Evolutionary conservation across 2,329 filamentous ascomycete species (phyloP), one percentile per base, ranked within the genome.

Genomic region (Fonsecaea multimorphosa): DNA sequence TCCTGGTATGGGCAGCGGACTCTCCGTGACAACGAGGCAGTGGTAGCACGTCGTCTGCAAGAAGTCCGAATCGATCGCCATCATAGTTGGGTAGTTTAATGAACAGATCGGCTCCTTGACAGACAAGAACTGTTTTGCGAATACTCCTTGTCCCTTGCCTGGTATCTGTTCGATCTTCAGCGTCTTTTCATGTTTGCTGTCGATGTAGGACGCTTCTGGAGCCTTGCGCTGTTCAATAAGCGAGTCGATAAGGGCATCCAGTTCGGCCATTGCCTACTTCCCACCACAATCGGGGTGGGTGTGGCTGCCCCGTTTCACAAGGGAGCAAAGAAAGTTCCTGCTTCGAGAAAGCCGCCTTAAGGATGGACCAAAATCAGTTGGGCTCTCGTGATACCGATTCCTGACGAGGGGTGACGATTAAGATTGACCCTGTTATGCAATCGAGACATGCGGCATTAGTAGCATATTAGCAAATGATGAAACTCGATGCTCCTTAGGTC

Each of bases 31-130:
- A 7, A 62, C 51, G 27, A 66, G 61, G 60, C 64, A 66, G 31
- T 63, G 61, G 27, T 66, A 66, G 55, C 64, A 66, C 9, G 64
- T 66, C 3, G 55, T 66, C 34, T 22, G 22, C 16, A 66, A 55
- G 34, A 51, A 54, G 19, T 63, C 64, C 31, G 64, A 40, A 22
- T 66, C 64, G 34, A 66, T 51, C 27, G 64, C 64, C 64, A 66
- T 60, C 31, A 64, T 59, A 11, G 55, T 49, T 8, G 64, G 60
- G 29, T 40, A 60, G 14, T 6, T 31, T 22, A 66, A 36, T 31
- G 64, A 53, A 24, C 64, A 66, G 12, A 66, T 56, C 8, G 64
- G 54, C 24, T 66, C 56, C 8, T 27, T 59, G 1, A 66, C 64
- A 27, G 61, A 64, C 24, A 66, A 11, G n/a, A 55, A 27, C 27